These are phyloP conservation scores for Coffea eugenioides DNA, from an alignment of 257 asterid genomes.

Conservation along the genomic window DNA sequence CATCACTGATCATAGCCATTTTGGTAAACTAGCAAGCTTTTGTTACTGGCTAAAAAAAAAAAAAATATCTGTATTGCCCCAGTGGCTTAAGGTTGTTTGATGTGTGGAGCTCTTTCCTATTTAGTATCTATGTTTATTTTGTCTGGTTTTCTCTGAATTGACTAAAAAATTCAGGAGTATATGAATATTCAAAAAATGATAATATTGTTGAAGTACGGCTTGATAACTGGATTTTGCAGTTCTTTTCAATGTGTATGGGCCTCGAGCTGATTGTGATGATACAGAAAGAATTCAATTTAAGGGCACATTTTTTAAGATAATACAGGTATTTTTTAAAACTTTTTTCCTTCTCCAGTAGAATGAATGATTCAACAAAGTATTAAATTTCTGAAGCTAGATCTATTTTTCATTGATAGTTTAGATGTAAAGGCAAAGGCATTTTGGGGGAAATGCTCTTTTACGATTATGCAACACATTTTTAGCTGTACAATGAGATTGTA, in stretches of 20 bases:
- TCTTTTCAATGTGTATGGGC: constrained; percentile 90
- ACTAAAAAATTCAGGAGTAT: too few relatives aligned
- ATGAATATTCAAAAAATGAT: too few relatives aligned
- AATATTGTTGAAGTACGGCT: constrained; percentile 11
- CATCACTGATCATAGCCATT: constrained; percentile 84
- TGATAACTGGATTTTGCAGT: constrained; percentile 47
- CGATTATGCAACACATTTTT: too few relatives aligned
- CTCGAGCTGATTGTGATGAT: constrained; percentile 79
- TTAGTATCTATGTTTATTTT: background rate
- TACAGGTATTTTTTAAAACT: constrained; percentile 55
- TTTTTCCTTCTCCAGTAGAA: background rate
- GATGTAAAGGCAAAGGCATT: too few relatives aligned
- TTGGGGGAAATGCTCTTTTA: too few relatives aligned
- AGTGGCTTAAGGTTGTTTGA: background rate
- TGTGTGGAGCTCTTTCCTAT: background rate
- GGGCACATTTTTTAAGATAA: constrained; percentile 56
- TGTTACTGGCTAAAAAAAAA: background rate
- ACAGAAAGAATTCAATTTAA: constrained; percentile 74
- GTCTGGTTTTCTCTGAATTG: too few relatives aligned
- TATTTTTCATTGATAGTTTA: background rate
- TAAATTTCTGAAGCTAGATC: background rate
- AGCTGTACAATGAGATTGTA: too few relatives aligned
- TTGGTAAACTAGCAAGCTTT: constrained; percentile 51
- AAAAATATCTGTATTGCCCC: background rate
- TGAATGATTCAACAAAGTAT: background rate